Conservation (phyloP, 176 grass and related monocot genomes). For the Miscanthus lutarioriparius region DNA sequence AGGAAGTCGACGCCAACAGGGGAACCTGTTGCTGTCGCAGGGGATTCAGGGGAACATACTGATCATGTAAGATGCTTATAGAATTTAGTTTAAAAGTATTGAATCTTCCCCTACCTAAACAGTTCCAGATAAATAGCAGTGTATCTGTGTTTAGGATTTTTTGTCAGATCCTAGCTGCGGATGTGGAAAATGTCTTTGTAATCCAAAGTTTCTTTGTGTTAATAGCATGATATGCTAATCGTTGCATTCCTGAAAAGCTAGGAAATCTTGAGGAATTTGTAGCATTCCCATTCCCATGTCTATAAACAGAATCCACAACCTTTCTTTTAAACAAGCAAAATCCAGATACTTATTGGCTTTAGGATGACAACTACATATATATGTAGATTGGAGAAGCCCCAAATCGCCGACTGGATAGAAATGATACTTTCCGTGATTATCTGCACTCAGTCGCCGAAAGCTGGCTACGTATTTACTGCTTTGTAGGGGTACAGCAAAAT, state of each 20-base stretch:
- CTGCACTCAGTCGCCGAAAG: neutral
- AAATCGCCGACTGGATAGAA: too few relatives aligned
- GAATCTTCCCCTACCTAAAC: neutral
- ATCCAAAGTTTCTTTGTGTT: neutral
- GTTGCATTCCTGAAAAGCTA: neutral
- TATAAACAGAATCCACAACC: slow-evolving; percentile 7
- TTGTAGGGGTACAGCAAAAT: neutral
- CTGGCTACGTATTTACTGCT: neutral
- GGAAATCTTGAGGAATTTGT: neutral
- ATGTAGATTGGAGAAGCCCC: neutral
- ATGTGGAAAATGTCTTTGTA: neutral
- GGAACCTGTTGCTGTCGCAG: neutral
- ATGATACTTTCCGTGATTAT: neutral
- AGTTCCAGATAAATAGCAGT: neutral
- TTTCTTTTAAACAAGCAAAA: neutral
- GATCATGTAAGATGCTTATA: neutral
- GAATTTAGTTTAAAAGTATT: neutral
- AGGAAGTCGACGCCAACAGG: neutral
- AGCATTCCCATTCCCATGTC: neutral
- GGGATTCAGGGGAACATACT: neutral
- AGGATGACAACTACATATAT: neutral
- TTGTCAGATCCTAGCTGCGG: neutral
- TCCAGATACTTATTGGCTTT: neutral
- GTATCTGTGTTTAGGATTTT: neutral
- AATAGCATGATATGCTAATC: neutral